Evolutionary conservation across 2,329 filamentous ascomycete species (phyloP).

Genomic region (Rhynchosporium secalis): DNA sequence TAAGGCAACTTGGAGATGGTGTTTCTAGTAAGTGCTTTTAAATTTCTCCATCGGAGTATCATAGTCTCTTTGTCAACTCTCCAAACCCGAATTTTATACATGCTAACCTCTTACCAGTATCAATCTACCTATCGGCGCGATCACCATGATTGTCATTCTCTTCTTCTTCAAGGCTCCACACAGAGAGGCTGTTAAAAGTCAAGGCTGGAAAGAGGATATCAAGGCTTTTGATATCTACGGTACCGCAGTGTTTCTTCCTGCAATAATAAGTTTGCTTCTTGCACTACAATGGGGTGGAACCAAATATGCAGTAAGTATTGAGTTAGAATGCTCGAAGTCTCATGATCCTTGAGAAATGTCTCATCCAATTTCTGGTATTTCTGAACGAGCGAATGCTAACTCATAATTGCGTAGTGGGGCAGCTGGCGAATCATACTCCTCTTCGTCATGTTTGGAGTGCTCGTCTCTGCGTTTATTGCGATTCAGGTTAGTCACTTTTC

Average conservation of each 20-base stretch:
- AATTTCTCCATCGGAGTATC: too few species aligned
- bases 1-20: constrained; percentile 39
- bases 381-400: too few species aligned
- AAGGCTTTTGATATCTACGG: constrained; percentile 42
- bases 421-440: constrained; percentile 40
- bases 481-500: constrained; percentile 36
- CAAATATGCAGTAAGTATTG: constrained; percentile 32
- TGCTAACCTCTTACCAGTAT: constrained; percentile 15
- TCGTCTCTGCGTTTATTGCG: constrained; percentile 36
- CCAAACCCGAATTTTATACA: too few species aligned
- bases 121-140: constrained; percentile 40
- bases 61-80: too few species aligned
- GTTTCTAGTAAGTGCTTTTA: constrained; percentile 26
- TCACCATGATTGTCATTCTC: constrained; percentile 44
- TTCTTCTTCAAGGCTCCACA: constrained; percentile 46
- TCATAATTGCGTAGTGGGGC: constrained; percentile 33
- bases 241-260: constrained; percentile 41
- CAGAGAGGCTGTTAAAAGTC: constrained; percentile 40
- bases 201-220: constrained; percentile 39
- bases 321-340: too few species aligned
- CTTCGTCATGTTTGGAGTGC: constrained; percentile 39
- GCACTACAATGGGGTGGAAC: constrained; percentile 46
- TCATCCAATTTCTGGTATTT: too few species aligned
- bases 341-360: too few species aligned
- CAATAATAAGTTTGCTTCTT: constrained; percentile 42